Evolutionary conservation across 2,329 filamentous ascomycete species (phyloP), one percentile per base, ranked within the genome.

Genomic region (Stemphylium lycopersici): DNA sequence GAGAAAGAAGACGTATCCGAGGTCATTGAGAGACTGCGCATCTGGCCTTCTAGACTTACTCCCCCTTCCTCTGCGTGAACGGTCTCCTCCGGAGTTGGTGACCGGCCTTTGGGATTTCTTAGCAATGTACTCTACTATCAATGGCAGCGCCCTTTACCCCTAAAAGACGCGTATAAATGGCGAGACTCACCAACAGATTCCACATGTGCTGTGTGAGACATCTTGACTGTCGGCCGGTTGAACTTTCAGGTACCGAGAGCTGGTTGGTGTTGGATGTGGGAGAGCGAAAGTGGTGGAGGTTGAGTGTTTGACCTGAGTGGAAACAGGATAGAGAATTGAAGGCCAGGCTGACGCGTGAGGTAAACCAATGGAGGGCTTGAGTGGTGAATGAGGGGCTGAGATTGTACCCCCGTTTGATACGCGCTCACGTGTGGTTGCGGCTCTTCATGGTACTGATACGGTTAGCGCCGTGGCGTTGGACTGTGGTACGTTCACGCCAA

Each of bases 1-100:
- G 59, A 63, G 39, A 56, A 66, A 2, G 63, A 57, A 2, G 65
- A 66, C 3, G 42, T 16, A 26, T 52, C 52, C 1, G 65, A 67
- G 32, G 26, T 43, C 31, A 54, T 44, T 3, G 63, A 65, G 12
- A 66, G 55, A 7, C 56, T 59, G 20, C 61, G 59, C 38, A 57
- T 46, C 10, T 36, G 40, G 6, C 52, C 48, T 5, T 42, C 34
- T 6, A 66, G 39, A n/a, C 42, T 22, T 16, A 54, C 34, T 10
- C 38, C 38, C 7, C 26, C 20, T 26, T 47, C 3, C 24, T 16
- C 15, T 18, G 13, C 31, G 22, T 32, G 7, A n/a, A 4, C 7
- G 13, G 34, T 43, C 11, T 10, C 43, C 15, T 16, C 22, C 11
- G n/a, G 6, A 38, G 47, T 32, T 46, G 26, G 16, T 45, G 51